A percentile compares a stretch with the other conserved stretches of the same genome.
phyloP scores from a whole-genome alignment of 108 stramenopile genomes.

The Cyclotella atomus region DNA sequence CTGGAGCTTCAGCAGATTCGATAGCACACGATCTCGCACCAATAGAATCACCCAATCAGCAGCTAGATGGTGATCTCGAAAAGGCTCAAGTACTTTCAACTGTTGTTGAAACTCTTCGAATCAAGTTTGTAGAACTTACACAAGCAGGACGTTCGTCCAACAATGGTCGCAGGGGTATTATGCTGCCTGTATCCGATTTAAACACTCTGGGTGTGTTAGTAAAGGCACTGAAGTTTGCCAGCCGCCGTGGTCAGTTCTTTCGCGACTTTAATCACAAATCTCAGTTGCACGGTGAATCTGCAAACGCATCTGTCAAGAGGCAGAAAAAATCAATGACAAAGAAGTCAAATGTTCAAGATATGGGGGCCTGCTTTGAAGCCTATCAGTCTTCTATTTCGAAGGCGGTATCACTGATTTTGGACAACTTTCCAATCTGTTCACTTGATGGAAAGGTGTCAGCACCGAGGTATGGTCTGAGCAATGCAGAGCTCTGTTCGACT shows the following conservation, averaged over 20 bases:
- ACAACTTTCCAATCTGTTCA: constrained; percentile 36
- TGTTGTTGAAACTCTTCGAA: constrained; percentile 40
- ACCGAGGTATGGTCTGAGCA: constrained; percentile 38
- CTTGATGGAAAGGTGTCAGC: constrained; percentile 7
- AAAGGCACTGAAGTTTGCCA: constrained; percentile 21
- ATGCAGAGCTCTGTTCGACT: constrained; percentile 46
- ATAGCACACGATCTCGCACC: background rate
- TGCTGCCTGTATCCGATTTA: constrained; percentile 29
- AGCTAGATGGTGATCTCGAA: constrained; percentile 19
- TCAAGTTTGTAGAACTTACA: constrained; percentile 39
- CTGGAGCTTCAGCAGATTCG: background rate
- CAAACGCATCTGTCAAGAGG: background rate
- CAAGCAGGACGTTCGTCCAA: constrained; percentile 27
- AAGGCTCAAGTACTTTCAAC: constrained; percentile 33
- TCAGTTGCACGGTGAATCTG: background rate
- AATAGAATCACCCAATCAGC: background rate
- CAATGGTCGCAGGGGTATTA: constrained; percentile 23
- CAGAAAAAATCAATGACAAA: constrained; percentile 20
- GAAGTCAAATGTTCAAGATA: constrained; percentile 14
- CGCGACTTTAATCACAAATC: background rate
- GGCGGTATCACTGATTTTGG: constrained; percentile 25
- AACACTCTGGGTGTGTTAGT: constrained; percentile 35
- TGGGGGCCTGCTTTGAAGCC: constrained; percentile 9
- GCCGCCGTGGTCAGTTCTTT: constrained; percentile 18
- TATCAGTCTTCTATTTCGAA: constrained; percentile 29